Percentiles rank a stretch among this genome's conserved stretches.
Evolutionary conservation across 192 early-diverging fungal species (phyloP).

Genomic region (Entomortierella chlamydospora): DNA sequence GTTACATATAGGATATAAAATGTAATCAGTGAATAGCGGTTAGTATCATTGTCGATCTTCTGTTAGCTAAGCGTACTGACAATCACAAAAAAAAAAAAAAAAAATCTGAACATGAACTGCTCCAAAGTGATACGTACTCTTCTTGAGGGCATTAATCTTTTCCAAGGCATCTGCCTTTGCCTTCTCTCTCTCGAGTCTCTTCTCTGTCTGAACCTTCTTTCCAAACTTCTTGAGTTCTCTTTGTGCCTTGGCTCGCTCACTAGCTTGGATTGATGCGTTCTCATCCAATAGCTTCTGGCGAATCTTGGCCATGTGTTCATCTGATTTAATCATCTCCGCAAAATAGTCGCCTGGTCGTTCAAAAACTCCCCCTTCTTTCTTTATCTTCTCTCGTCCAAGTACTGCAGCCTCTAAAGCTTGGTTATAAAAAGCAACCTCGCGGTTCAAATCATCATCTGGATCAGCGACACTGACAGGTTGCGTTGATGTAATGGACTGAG

Average conservation of each 20-base stretch:
- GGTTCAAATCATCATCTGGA: slow-evolving; percentile 88
- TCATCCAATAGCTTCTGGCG: slow-evolving; percentile 90
- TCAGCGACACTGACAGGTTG: slow-evolving; percentile 68
- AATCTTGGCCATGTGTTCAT: slow-evolving; percentile 93
- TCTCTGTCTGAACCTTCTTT: slow-evolving; percentile 96
- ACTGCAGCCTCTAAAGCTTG: slow-evolving; percentile 87
- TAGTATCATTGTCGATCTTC: too few relatives aligned
- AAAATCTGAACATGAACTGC: too few relatives aligned
- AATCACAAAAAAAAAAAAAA: too few relatives aligned
- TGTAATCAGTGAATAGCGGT: not conserved
- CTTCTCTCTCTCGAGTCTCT: slow-evolving; percentile 87
- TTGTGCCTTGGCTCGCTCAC: slow-evolving; percentile 88
- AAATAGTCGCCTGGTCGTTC: slow-evolving; percentile 94
- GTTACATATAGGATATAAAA: not conserved
- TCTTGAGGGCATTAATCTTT: slow-evolving; percentile 91
- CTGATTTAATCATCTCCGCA: slow-evolving; percentile 98
- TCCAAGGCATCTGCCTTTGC: slow-evolving; percentile 89
- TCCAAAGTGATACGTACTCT: slow-evolving; percentile 82
- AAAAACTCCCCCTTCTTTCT: slow-evolving; percentile 78
- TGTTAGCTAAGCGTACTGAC: too few relatives aligned
- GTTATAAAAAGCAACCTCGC: slow-evolving; percentile 94
- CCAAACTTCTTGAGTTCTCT: slow-evolving; percentile 96
- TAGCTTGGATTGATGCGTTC: slow-evolving; percentile 77
- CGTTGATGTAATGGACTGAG: slow-evolving; percentile 70
- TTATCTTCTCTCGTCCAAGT: slow-evolving; percentile 70